A percentile compares a stretch with the other conserved stretches of the same genome.
Evolutionary conservation across 441 rosid species (phyloP).

Genomic region (Populus tomentosa): DNA sequence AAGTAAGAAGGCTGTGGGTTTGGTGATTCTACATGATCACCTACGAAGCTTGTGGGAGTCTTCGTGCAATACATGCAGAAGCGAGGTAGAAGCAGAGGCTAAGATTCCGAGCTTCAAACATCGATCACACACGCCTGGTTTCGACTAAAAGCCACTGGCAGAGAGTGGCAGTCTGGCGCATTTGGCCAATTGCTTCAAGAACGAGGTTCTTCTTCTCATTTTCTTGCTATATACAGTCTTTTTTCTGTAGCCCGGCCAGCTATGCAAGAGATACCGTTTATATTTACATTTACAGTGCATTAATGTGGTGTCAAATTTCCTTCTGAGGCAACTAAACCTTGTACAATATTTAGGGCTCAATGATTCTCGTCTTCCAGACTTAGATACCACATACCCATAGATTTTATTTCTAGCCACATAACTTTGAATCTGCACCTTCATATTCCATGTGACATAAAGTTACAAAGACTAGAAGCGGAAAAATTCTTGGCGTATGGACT

Average conservation of each 20-base stretch:
- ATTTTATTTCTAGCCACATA: background rate
- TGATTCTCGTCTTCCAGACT: too few species aligned
- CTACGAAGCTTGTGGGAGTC: background rate
- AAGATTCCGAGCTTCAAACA: background rate
- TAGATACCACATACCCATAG: background rate
- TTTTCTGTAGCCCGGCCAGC: conserved; percentile 1
- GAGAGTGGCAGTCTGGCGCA: background rate
- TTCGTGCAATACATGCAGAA: background rate
- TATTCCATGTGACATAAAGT: too few species aligned
- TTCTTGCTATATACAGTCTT: background rate
- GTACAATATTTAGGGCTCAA: background rate
- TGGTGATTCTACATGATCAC: background rate
- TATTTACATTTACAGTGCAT: background rate
- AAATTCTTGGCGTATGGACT: background rate
- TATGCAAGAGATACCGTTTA: background rate
- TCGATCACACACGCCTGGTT: background rate
- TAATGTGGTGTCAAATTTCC: background rate
- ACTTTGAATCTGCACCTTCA: background rate
- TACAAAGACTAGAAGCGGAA: background rate
- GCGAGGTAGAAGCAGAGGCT: background rate
- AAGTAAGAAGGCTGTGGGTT: background rate
- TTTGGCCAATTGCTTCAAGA: conserved; percentile 7
- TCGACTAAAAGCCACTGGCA: background rate
- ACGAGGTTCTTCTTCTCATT: background rate
- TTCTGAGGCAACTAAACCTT: background rate